phyloP scores from a whole-genome alignment of 805 yeast species.

The Metschnikowia baotianmanensis region DNA sequence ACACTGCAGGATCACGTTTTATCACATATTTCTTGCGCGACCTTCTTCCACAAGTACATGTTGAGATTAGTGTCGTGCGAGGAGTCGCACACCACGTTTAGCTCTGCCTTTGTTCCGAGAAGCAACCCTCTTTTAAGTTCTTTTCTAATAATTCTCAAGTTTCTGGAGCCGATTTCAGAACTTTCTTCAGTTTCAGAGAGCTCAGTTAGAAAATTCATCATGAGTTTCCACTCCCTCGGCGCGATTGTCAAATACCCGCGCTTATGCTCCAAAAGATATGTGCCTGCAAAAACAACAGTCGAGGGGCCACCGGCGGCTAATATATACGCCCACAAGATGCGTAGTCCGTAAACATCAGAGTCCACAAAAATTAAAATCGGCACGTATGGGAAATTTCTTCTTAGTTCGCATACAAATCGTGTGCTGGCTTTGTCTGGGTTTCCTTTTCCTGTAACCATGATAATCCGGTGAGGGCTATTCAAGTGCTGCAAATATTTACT shows the following conservation, averaged over 20 bases:
- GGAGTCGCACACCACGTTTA: constrained; percentile 40
- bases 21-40: constrained; percentile 12
- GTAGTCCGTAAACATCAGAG: constrained; percentile 20
- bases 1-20: constrained; percentile 15
- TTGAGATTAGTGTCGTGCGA: constrained; percentile 8
- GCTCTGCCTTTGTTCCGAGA: constrained; percentile 54
- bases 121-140: constrained; percentile 56
- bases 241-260: constrained; percentile 15
- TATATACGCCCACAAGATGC: constrained; percentile 16
- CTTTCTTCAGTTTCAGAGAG: neutral
- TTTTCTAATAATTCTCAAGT: constrained; percentile 21
- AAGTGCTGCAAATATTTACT: constrained; percentile 19
- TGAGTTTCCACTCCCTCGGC: constrained; percentile 14
- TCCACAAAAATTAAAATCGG: constrained; percentile 17
- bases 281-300: constrained; percentile 14
- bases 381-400: constrained; percentile 1
- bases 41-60: constrained; percentile 16
- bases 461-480: neutral
- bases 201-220: constrained; percentile 12
- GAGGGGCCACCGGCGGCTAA: constrained; percentile 2
- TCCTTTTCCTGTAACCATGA: constrained; percentile 19
- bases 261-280: constrained; percentile 15
- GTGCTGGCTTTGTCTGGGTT: constrained; percentile 18
- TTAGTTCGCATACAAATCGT: constrained; percentile 9
- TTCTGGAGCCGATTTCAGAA: neutral